Base-by-base conservation (phyloP, 1,284 basidiomycete genomes). In the Cutaneotrichosporon cyanovorans region DNA sequence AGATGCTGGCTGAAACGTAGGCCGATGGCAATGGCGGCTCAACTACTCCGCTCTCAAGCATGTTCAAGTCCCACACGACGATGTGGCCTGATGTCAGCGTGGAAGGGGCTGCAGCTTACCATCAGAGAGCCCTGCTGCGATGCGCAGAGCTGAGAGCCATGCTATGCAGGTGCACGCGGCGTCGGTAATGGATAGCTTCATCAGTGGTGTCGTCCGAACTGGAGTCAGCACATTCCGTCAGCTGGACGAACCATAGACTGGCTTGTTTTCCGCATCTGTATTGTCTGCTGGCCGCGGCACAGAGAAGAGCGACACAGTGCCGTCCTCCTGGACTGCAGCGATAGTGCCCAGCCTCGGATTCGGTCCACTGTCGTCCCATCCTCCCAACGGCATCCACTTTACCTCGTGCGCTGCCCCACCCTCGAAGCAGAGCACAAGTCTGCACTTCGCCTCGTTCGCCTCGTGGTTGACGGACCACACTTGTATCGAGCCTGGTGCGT, bases 311-410 rank as follows among this genome's bases (percentile, higher is more conserved):
- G 80, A 80, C 16, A 90, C 68, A 0, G 83, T 81, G 2, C 90
- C 89, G 61, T 93, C 87, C 58, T 83, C 81, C 49, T 90, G 90
- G 0, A 83, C 80, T 1, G 84, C 88, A 0, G 80, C 86, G 12
- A 95, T 61, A 14, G 95, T 64, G 2, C 91, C 91, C 0, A 95
- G 72, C 60, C 87, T 89, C 20, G 78, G 75, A n/a, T 75, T 69
- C 15, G 14, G 23, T 31, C 38, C 28, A 16, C 38, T 8, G 23
- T 66, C 48, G 59, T 89, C 86, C 59, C 87, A 79, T 16, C 82
- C 78, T 0, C 87, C 87, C 31, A 87, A 64, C 4, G 89, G 90
- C 69, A 88, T 91, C 89, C 90, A 95, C 68, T 83, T 86, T 15
- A 90, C 62, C 42, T 86, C 82, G 55, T 81, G 77, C 4, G 81